A percentile compares a stretch with the other conserved stretches of the same genome.
Conservation (phyloP, 2,329 filamentous ascomycete genomes). For the Monilinia aucupariae region DNA sequence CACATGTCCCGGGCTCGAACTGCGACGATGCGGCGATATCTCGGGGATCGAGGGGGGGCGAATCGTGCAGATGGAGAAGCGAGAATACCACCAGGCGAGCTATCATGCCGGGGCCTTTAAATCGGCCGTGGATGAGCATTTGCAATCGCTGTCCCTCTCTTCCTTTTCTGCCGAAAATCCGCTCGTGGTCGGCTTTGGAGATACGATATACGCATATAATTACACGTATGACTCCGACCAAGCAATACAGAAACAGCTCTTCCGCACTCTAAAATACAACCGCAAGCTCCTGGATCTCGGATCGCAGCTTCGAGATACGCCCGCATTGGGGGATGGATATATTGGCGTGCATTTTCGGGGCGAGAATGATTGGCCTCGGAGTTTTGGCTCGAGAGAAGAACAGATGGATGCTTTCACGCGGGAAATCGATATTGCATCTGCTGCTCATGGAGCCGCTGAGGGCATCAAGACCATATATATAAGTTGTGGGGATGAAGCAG, state of each 20-base stretch:
- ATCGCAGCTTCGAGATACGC: conserved; percentile 16
- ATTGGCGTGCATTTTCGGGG: conserved; percentile 28
- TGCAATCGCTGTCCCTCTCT: background rate
- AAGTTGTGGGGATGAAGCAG: conserved; percentile 25
- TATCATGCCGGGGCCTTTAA: conserved; percentile 19
- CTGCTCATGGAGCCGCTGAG: background rate
- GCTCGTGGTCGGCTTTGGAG: conserved; percentile 22
- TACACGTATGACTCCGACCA: conserved; percentile 23
- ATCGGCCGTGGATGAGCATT: background rate
- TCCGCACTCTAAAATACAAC: conserved; percentile 25
- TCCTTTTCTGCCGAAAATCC: conserved; percentile 19
- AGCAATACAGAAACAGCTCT: conserved; percentile 24
- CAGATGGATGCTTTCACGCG: conserved; percentile 23
- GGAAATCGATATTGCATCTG: conserved; percentile 20
- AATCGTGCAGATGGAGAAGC: conserved; percentile 7
- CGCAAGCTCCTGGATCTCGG: conserved; percentile 19
- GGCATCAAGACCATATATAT: conserved; percentile 23
- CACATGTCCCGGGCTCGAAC: conserved; percentile 22
- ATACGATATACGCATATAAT: conserved; percentile 25
- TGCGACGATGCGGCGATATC: conserved; percentile 22
- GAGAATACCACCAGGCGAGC: conserved; percentile 8
- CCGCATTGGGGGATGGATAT: conserved; percentile 20
- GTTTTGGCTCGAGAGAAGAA: conserved; percentile 19
- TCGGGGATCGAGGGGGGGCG: conserved; percentile 17
- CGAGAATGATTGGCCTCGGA: conserved; percentile 26